Percentiles rank a stretch among this genome's conserved stretches.
Conservation (phyloP, 306 rosid genomes). For the Hylodesmum podocarpum region DNA sequence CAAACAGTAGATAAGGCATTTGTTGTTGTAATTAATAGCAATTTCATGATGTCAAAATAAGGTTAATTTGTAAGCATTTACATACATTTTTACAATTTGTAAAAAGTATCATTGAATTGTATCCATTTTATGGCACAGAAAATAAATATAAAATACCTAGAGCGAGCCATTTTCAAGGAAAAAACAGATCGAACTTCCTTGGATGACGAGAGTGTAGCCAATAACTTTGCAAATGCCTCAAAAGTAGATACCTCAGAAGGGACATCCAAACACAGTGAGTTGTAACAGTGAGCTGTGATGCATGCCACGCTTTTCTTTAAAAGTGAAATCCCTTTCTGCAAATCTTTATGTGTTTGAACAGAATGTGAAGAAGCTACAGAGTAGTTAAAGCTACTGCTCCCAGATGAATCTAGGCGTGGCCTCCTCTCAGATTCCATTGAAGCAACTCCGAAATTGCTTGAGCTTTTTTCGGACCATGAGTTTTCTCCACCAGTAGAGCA, state of each 20-base stretch:
- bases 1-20: background rate
- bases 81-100: background rate
- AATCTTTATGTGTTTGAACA: constrained; percentile 71
- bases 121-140: background rate
- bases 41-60: background rate
- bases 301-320: constrained; percentile 95
- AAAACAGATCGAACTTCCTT: constrained; percentile 87
- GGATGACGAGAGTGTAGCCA: constrained; percentile 87
- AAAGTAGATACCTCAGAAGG: constrained; percentile 91
- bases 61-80: background rate
- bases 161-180: constrained; percentile 71
- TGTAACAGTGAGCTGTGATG: constrained; percentile 80
- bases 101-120: background rate
- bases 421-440: constrained; percentile 95
- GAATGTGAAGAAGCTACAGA: constrained; percentile 80
- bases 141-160: constrained; percentile 60
- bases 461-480: constrained; percentile 95
- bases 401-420: constrained; percentile 72
- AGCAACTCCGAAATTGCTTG: constrained; percentile 89
- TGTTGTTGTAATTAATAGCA: background rate
- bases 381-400: constrained; percentile 73
- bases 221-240: constrained; percentile 86
- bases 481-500: constrained; percentile 83
- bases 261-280: constrained; percentile 77
- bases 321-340: constrained; percentile 94